Evolutionary conservation across 1,284 basidiomycete genomes (phyloP).

Genomic region (Ganoderma lingzhi): DNA sequence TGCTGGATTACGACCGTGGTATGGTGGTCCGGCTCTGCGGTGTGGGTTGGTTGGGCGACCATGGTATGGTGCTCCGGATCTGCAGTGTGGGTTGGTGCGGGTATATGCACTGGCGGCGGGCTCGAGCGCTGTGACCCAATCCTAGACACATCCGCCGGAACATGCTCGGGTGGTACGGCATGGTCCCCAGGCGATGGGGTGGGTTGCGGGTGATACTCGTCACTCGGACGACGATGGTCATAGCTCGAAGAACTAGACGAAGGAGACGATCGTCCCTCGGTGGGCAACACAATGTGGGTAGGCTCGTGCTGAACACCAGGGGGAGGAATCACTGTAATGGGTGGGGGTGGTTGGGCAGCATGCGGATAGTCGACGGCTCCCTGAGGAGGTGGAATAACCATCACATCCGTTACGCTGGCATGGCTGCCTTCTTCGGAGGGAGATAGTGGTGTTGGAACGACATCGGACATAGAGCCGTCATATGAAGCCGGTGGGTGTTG

Average conservation of each 20-base stretch:
- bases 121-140: neutral
- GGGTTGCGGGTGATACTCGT: neutral
- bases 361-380: conserved; percentile 8
- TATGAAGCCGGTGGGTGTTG: neutral
- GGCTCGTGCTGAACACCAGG: conserved; percentile 11
- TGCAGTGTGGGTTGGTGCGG: neutral
- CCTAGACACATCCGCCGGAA: neutral
- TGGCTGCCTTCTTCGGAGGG: neutral
- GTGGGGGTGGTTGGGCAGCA: conserved; percentile 2
- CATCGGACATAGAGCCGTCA: neutral
- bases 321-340: conserved; percentile 29
- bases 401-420: neutral
- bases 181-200: neutral
- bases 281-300: neutral
- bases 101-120: conserved; percentile 3
- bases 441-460: conserved; percentile 14
- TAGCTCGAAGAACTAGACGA: conserved; percentile 1
- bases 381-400: conserved; percentile 13
- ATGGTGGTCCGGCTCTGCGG: neutral
- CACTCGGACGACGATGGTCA: neutral
- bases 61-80: neutral
- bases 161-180: neutral
- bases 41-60: neutral
- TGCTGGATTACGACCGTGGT: conserved; percentile 6
- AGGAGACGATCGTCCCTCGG: neutral